Evolutionary conservation across 805 yeast genomes (phyloP), one percentile per base, ranked within the genome.

Genomic region (Schwanniomyces vanrijiae): DNA sequence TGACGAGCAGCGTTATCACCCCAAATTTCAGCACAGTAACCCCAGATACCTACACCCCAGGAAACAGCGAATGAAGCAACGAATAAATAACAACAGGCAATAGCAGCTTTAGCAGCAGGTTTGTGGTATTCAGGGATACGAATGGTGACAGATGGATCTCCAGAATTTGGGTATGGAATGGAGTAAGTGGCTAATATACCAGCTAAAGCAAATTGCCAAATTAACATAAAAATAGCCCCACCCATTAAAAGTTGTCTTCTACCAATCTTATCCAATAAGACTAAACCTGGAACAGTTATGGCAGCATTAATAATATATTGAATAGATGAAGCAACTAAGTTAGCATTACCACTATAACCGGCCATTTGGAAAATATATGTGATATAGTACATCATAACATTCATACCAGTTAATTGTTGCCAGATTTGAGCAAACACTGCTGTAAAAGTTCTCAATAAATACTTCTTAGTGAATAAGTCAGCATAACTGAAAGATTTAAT

Each of bases 11-110:
- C 71, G 44, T 64, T 62, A 55, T 67, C 70, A 43, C 72, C 72
- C 76, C 83, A 81, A 43, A 83, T 73, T 61, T 83, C 88, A 20
- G 86, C 77, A 54, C 82, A 77, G 65, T 83, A 78, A 38, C 81
- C 73, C 87, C 87, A 82, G 45, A 73, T 69, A 53, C 74, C 69
- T 10, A 71, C 74, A 51, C 76, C 78, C 78, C 77, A 76, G 4
- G 83, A 68, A 46, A 69, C 60, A 13, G 82, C 82, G 52, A 80
- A 81, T 49, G 78, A 69, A 22, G 65, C 68, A 47, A 78, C 81
- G 56, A 78, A 81, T 50, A 80, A 59, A 69, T 80, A 81, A 44
- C 80, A 71, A 53, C 72, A 69, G 0, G 76, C 77, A 52, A 70
- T 66, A 22, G 72, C 75, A 24, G 66, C 78, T 35, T 60, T 62